phyloP scores from a whole-genome alignment of 2,329 filamentous ascomycete genomes.

The Colletotrichum sp. region DNA sequence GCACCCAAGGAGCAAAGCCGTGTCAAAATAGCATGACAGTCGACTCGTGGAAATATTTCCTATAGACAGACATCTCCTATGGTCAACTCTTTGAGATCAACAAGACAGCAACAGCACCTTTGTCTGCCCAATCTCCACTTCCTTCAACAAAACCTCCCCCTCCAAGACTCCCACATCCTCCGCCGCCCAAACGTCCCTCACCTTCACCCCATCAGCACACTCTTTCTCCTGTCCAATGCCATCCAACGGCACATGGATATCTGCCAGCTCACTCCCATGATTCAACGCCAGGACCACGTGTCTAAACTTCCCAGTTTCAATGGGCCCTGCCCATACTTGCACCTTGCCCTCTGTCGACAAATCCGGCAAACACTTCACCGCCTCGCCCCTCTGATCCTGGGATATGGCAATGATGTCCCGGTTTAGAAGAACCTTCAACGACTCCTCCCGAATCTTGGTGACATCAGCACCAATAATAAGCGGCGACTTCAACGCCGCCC shows the following conservation, averaged over 20 bases:
- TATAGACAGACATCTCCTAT: not conserved
- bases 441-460: slow-evolving; percentile 25
- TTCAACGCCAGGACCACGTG: slow-evolving; percentile 22
- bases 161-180: not conserved
- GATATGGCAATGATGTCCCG: slow-evolving; percentile 30
- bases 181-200: not conserved
- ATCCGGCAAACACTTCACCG: slow-evolving; percentile 24
- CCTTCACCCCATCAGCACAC: not conserved
- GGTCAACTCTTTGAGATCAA: not conserved
- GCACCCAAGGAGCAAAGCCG: not conserved
- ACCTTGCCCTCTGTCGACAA: slow-evolving; percentile 25
- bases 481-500: slow-evolving; percentile 49
- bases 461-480: slow-evolving; percentile 46
- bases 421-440: slow-evolving; percentile 22
- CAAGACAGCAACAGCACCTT: not conserved
- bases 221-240: not conserved
- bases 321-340: slow-evolving; percentile 31
- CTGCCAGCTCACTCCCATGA: slow-evolving; percentile 1
- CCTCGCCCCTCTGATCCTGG: slow-evolving; percentile 34
- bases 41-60: not conserved
- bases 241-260: slow-evolving; percentile 12
- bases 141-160: not conserved
- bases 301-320: slow-evolving; percentile 10
- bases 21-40: not conserved
- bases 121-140: not conserved